Conservation (phyloP, 768 basidiomycete species). For the Xerocomus spinulosus region DNA sequence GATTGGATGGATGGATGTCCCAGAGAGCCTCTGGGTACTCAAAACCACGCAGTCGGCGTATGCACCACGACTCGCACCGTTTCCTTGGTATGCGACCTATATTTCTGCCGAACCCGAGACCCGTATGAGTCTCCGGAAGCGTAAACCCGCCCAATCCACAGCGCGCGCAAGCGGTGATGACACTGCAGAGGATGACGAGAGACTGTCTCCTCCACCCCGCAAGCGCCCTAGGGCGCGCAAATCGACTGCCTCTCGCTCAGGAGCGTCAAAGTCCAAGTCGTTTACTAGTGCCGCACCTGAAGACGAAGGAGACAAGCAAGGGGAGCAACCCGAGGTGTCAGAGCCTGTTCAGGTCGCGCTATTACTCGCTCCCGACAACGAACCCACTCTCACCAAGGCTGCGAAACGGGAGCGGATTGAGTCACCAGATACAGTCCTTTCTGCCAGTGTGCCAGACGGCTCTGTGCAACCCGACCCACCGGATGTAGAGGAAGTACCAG, state of each 20-base stretch:
- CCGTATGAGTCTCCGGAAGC: conserved; percentile 33
- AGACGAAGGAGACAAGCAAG: conserved; percentile 6
- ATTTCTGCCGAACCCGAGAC: conserved; percentile 28
- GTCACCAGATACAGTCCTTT: conserved; percentile 10
- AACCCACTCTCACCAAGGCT: conserved; percentile 5
- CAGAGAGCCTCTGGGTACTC: conserved; percentile 34
- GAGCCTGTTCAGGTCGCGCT: conserved; percentile 7
- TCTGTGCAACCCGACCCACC: conserved; percentile 7
- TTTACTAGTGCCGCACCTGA: conserved; percentile 2
- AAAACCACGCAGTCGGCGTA: conserved; percentile 30
- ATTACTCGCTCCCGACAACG: conserved; percentile 17
- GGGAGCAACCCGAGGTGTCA: background rate
- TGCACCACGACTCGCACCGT: conserved; percentile 17
- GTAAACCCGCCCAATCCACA: conserved; percentile 22
- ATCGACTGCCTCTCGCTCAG: conserved; percentile 9
- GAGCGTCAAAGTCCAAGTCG: conserved; percentile 5
- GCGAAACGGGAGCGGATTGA: conserved; percentile 24
- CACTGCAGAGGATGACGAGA: conserved; percentile 28
- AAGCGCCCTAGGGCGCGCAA: conserved; percentile 30
- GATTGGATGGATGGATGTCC: conserved; percentile 32
- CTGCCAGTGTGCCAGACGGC: conserved; percentile 5
- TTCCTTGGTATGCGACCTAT: conserved; percentile 30
- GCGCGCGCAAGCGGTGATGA: conserved; percentile 35
- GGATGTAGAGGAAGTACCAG: conserved; percentile 21
- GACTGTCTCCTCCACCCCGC: conserved; percentile 26